Evolutionary conservation across 768 basidiomycete genomes (phyloP), one percentile per base, ranked within the genome.

Genomic region (Rhizopogon vinicolor): DNA sequence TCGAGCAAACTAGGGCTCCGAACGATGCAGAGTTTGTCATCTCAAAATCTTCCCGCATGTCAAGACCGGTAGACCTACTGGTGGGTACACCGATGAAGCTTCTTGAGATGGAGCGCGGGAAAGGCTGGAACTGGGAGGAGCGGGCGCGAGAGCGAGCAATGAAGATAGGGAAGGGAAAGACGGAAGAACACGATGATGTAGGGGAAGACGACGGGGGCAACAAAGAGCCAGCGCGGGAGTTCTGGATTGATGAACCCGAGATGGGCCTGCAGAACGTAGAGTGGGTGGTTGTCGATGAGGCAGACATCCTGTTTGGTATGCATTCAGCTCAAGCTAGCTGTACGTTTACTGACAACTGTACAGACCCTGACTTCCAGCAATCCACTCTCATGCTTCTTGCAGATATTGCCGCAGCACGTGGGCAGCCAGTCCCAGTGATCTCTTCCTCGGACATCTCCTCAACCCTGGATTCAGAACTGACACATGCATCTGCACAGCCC

Each of bases 221-320:
- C 5, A 55, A 60, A 28, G 63, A 67, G 52, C 25, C 49, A 19
- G 51, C 33, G 41, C 65, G 65, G 19, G 66, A 68, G 69, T 80
- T 59, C 58, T 75, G 68, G 76, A 77, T 61, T 61, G 76, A 76
- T 19, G 73, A 78, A 44, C 78, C 82, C 5, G 77, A 85, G 63
- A 78, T 91, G 71, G 78, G 84, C 2, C 70, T 93, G 22, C 78
- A 77, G 51, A 79, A 83, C 48, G 74, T 95, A 1, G 91, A 96
- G 63, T 96, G 92, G 92, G 86, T 96, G 6, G 77, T 95, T 3
- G 74, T 96, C 1, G 94, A 97, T 58, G 93, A 97, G 65, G 93
- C 94, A 0, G 94, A 96, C 65, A 83, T 97, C 48, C 74, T 95
- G 12, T 87, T 96, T 52, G 91, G 93, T 91, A 59, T 49, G 80